Percentiles rank a stretch among this genome's conserved stretches.
phyloP scores from a whole-genome alignment of 148 eudicot species.

The Oxyria digyna region DNA sequence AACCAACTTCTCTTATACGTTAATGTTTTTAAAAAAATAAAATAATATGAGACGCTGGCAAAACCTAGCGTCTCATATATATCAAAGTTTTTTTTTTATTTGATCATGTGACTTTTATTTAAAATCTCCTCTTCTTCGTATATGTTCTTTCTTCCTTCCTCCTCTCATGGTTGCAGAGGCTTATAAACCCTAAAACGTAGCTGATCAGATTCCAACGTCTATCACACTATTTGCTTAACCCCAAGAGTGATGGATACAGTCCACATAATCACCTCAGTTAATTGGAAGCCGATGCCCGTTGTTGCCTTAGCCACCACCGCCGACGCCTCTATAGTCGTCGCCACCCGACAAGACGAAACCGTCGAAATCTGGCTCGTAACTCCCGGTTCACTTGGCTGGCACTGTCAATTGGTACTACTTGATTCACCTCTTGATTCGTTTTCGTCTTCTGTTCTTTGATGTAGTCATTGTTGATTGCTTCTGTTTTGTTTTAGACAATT shows the following conservation, averaged over 20 bases:
- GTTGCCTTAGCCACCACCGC: slow-evolving; percentile 72
- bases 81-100: no score
- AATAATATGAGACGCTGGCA: no score
- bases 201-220: not conserved
- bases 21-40: no score
- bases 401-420: slow-evolving; percentile 73
- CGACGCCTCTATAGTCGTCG: slow-evolving; percentile 76
- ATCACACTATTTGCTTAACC: not conserved
- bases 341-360: slow-evolving; percentile 88
- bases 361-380: slow-evolving; percentile 96
- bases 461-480: not conserved
- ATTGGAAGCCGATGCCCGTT: slow-evolving; percentile 66
- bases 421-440: not conserved
- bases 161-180: not conserved
- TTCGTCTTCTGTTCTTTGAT: slow-evolving; percentile 5
- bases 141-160: not conserved
- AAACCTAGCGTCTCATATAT: no score
- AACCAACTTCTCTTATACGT: no score
- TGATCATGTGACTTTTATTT: no score
- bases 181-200: not conserved
- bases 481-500: slow-evolving; percentile 39
- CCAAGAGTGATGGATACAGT: slow-evolving; percentile 7
- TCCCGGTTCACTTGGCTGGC: slow-evolving; percentile 94
- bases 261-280: slow-evolving; percentile 25
- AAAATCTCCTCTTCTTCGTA: not conserved